Evolutionary conservation across 202 grass and related monocot genomes (phyloP).

Genomic region (Brachypodium distachyon): DNA sequence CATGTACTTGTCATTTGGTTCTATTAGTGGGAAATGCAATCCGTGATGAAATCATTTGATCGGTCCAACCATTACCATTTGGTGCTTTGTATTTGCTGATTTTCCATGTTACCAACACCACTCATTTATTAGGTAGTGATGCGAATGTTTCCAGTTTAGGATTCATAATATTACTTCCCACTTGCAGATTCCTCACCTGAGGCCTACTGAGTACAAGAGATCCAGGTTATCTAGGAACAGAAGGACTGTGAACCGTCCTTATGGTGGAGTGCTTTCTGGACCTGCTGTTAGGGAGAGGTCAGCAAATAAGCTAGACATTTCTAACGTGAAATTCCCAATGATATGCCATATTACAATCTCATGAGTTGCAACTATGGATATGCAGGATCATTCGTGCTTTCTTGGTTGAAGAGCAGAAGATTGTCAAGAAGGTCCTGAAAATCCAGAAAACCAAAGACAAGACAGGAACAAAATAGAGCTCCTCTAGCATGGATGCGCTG

Average conservation of each 20-base stretch:
- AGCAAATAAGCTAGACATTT: constrained; percentile 17
- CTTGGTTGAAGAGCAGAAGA: constrained; percentile 78
- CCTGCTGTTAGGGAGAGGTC: constrained; percentile 73
- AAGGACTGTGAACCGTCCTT: constrained; percentile 75
- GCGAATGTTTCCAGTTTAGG: neutral
- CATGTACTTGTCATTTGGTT: no score
- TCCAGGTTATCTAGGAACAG: constrained; percentile 77
- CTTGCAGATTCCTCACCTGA: constrained; percentile 68
- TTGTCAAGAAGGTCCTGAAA: constrained; percentile 86
- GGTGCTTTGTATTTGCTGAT: neutral
- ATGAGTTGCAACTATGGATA: neutral
- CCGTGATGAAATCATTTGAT: no score
- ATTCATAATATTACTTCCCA: neutral
- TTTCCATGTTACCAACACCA: neutral
- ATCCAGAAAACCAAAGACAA: constrained; percentile 81
- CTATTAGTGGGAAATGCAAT: no score
- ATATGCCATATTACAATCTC: neutral
- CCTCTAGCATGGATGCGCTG: constrained; percentile 7
- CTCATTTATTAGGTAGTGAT: neutral
- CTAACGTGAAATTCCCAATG: neutral
- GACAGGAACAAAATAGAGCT: constrained; percentile 41
- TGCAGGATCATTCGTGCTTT: constrained; percentile 72
- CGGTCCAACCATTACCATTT: neutral
- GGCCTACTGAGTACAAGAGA: constrained; percentile 68
- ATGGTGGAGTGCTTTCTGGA: constrained; percentile 79